Evolutionary conservation across 2,329 filamentous ascomycete genomes (phyloP).

Genomic region (Pseudonectria buxi): DNA sequence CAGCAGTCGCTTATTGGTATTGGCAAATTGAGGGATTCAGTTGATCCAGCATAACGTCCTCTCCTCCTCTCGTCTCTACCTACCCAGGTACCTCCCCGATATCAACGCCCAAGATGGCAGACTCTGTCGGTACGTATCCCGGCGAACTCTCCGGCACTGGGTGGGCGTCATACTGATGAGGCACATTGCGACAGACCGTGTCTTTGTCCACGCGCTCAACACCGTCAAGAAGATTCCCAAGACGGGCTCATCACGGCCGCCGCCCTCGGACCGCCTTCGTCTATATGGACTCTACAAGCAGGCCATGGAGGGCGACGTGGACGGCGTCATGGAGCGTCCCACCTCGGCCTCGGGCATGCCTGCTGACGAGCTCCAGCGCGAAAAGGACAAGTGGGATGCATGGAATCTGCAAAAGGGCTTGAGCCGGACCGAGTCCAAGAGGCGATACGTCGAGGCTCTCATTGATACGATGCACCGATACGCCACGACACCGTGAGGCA

Average conservation of each 20-base stretch:
- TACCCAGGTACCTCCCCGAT: conserved; percentile 9
- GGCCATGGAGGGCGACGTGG: conserved; percentile 96
- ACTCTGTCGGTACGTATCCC: conserved; percentile 24
- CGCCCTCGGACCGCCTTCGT: conserved; percentile 74
- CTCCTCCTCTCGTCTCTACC: conserved; percentile 4
- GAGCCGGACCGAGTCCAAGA: conserved; percentile 85
- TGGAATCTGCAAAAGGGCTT: conserved; percentile 86
- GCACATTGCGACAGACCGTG: conserved; percentile 60
- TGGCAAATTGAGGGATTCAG: no score
- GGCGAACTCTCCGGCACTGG: background rate
- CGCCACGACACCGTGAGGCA: conserved; percentile 69
- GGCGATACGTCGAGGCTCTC: conserved; percentile 84
- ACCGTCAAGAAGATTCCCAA: conserved; percentile 97
- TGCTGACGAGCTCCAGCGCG: conserved; percentile 49
- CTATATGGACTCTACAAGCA: conserved; percentile 99
- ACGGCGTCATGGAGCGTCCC: conserved; percentile 86
- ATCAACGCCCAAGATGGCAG: conserved; percentile 18
- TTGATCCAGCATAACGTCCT: no score
- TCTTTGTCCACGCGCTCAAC: conserved; percentile 98
- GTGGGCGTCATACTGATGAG: background rate
- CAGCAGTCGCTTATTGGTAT: no score
- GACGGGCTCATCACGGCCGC: conserved; percentile 83
- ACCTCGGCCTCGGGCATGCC: conserved; percentile 39
- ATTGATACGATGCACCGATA: conserved; percentile 97
- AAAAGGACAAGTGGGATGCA: conserved; percentile 78